A percentile compares a stretch with the other conserved stretches of the same genome.
Conservation (phyloP, 371 early-diverging fungal genomes). For the Mucor sp. region DNA sequence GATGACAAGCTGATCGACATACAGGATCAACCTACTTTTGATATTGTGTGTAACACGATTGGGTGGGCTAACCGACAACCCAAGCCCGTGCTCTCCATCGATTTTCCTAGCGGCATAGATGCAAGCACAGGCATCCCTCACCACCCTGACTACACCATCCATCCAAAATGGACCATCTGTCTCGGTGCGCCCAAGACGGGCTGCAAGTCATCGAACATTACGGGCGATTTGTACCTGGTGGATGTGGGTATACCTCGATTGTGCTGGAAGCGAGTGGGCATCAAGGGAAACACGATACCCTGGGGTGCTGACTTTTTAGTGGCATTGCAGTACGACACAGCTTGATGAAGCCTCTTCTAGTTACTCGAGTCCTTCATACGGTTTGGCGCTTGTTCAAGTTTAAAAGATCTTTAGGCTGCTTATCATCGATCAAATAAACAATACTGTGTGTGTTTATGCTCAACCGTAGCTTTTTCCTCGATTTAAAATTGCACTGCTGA, state of each 20-base stretch:
- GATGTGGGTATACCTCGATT: slow-evolving; percentile 77
- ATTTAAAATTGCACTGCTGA: too few relatives aligned
- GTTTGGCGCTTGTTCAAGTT: too few relatives aligned
- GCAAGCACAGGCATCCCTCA: slow-evolving; percentile 52
- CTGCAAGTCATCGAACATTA: slow-evolving; percentile 51
- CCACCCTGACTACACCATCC: slow-evolving; percentile 41
- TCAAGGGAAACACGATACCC: slow-evolving; percentile 59
- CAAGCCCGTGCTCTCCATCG: slow-evolving; percentile 69
- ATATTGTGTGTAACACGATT: slow-evolving; percentile 56
- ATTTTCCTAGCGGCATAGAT: slow-evolving; percentile 73
- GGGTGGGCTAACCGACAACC: slow-evolving; percentile 72
- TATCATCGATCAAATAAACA: too few relatives aligned
- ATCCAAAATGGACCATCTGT: slow-evolving; percentile 75
- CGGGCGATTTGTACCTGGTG: slow-evolving; percentile 76
- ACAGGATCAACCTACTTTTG: slow-evolving; percentile 44
- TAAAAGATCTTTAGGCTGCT: too few relatives aligned
- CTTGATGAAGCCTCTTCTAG: not conserved
- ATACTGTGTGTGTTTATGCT: too few relatives aligned
- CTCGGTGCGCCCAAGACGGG: slow-evolving; percentile 76
- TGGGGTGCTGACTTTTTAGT: slow-evolving; percentile 79
- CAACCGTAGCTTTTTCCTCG: too few relatives aligned
- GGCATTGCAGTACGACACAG: slow-evolving; percentile 56
- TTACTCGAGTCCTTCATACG: too few relatives aligned
- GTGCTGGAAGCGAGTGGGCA: slow-evolving; percentile 66
- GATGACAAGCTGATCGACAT: slow-evolving; percentile 62